phyloP scores from a whole-genome alignment of 257 asterid species.

The Prunella vulgaris region DNA sequence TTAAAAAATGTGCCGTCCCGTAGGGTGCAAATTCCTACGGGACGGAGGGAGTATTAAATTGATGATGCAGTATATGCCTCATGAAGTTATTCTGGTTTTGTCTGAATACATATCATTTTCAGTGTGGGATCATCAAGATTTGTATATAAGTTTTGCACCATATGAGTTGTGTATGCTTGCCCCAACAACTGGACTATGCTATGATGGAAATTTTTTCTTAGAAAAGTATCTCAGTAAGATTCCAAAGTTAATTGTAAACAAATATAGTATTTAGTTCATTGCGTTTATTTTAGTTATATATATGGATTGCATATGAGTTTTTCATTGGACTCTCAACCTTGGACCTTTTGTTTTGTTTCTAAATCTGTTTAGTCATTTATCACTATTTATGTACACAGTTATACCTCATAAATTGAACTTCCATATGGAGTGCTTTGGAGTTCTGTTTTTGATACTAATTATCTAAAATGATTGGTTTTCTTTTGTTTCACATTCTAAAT shows the following conservation, averaged over 20 bases:
- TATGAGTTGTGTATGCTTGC: neutral
- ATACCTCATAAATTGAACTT: neutral
- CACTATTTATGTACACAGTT: neutral
- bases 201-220: neutral
- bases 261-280: neutral
- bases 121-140: neutral
- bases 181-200: neutral
- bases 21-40: too few species aligned
- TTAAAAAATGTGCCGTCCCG: too few species aligned
- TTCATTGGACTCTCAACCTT: neutral
- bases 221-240: neutral
- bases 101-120: neutral
- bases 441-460: constrained; percentile 1
- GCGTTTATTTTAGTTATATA: neutral
- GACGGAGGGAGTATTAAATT: too few species aligned
- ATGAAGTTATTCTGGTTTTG: neutral
- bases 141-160: neutral
- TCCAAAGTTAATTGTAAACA: constrained; percentile 1
- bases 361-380: neutral
- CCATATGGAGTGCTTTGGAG: neutral
- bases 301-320: neutral
- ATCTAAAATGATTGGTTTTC: constrained; percentile 1
- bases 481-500: neutral
- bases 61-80: neutral
- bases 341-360: neutral